A percentile compares a stretch with the other conserved stretches of the same genome.
Evolutionary conservation across 2,329 filamentous ascomycete species (phyloP).

Genomic region (Pleomassaria siparia): DNA sequence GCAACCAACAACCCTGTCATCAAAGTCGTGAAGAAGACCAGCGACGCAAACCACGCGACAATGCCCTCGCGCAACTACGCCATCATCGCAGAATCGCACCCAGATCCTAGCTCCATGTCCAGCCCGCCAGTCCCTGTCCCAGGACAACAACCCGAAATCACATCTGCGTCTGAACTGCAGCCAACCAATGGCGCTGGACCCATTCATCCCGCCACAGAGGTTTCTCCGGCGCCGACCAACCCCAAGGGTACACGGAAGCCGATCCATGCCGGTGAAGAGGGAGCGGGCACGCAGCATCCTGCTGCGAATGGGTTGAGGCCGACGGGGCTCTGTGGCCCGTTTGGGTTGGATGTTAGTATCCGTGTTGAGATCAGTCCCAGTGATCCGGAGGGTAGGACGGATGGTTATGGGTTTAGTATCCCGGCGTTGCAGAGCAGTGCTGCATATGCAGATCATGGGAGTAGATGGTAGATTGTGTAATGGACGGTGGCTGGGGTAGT

Average conservation of each 20-base stretch:
- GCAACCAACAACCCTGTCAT: conserved; percentile 23
- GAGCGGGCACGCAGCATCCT: conserved; percentile 75
- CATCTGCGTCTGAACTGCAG: conserved; percentile 3
- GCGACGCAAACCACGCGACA: conserved; percentile 76
- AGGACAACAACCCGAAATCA: conserved; percentile 13
- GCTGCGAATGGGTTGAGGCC: conserved; percentile 58
- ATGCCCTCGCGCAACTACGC: conserved; percentile 73
- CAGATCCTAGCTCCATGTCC: conserved; percentile 25
- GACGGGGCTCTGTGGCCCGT: conserved; percentile 47
- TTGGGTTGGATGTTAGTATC: conserved; percentile 52
- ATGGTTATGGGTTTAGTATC: conserved; percentile 54
- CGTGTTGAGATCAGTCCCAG: conserved; percentile 50
- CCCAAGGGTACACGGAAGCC: conserved; percentile 65
- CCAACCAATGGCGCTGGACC: conserved; percentile 29
- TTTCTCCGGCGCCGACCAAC: conserved; percentile 23
- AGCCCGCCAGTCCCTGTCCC: conserved; percentile 22
- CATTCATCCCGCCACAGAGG: conserved; percentile 17
- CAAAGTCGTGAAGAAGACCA: conserved; percentile 57
- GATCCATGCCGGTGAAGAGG: conserved; percentile 74
- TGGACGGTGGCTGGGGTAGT: background rate
- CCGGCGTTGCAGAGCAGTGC: conserved; percentile 43
- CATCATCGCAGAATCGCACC: conserved; percentile 58
- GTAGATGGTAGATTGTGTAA: conserved; percentile 12
- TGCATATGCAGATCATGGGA: conserved; percentile 14
- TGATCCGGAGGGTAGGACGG: conserved; percentile 48